Evolutionary conservation across 306 rosid species (phyloP).

Genomic region (Chamaecrista fasciculata): DNA sequence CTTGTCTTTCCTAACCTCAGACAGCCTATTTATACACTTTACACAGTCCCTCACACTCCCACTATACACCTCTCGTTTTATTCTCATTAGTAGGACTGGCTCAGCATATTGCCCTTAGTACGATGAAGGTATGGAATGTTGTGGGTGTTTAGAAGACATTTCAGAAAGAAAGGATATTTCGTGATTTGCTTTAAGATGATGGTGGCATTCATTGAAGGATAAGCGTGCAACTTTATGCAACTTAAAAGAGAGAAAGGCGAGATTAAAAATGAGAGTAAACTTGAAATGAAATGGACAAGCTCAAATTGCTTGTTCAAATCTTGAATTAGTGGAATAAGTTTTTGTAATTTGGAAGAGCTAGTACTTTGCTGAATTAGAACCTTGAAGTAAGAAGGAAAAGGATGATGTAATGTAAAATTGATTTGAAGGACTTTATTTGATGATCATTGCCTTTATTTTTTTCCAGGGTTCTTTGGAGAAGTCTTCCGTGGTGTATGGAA

Average conservation of each 20-base stretch:
- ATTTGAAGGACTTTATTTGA: constrained; percentile 20
- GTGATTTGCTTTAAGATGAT: not conserved
- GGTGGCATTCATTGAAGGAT: not conserved
- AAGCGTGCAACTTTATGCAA: no score
- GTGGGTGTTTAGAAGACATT: not conserved
- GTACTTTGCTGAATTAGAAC: not conserved
- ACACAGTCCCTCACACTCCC: no score
- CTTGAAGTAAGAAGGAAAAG: not conserved
- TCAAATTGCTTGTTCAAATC: not conserved
- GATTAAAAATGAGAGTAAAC: not conserved
- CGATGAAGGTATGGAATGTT: not conserved
- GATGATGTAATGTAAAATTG: not conserved
- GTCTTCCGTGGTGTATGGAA: constrained; percentile 96
- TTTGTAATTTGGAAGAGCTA: not conserved
- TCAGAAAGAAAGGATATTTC: not conserved
- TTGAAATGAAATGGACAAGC: not conserved
- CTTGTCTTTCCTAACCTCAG: no score
- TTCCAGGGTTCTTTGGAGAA: constrained; percentile 92
- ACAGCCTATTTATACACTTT: no score
- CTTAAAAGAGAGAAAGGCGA: not conserved
- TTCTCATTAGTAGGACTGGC: no score
- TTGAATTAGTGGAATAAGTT: not conserved
- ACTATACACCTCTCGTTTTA: no score
- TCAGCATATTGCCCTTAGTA: no score
- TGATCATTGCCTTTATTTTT: constrained; percentile 5